Conservation (phyloP, 129 eudicot species). For the Saposhnikovia divaricata region DNA sequence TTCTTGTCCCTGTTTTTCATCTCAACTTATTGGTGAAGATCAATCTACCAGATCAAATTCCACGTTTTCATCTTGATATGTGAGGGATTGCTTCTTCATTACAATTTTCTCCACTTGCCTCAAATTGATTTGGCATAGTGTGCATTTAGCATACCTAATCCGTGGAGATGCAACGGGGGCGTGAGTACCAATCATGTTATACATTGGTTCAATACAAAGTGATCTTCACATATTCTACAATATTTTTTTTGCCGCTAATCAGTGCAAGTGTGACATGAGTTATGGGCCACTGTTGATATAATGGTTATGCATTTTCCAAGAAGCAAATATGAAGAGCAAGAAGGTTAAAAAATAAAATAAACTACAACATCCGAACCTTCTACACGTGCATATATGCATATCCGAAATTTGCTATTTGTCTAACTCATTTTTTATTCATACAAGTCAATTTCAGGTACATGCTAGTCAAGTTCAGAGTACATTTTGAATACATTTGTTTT, state of each 20-base stretch:
- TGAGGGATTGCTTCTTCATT: background rate
- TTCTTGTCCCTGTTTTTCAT: background rate
- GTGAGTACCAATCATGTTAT: background rate
- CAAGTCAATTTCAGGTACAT: background rate
- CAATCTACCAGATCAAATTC: no score
- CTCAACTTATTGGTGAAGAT: background rate
- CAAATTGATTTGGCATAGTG: background rate
- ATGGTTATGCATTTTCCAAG: background rate
- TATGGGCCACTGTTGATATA: background rate
- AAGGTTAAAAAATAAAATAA: background rate
- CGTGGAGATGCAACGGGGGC: background rate
- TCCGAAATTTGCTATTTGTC: background rate
- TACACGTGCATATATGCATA: background rate
- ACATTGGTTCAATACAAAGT: background rate
- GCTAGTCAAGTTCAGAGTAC: background rate
- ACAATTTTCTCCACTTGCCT: background rate
- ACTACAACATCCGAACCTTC: background rate
- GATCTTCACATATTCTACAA: background rate
- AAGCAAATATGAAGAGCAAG: background rate
- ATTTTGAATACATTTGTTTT: no score
- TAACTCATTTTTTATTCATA: background rate
- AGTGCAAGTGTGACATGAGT: background rate
- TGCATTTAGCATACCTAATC: background rate
- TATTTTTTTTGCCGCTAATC: background rate
- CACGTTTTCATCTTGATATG: background rate